A percentile compares a stretch with the other conserved stretches of the same genome.
Conservation (phyloP, 2,329 filamentous ascomycete species). For the Capronia epimyces region DNA sequence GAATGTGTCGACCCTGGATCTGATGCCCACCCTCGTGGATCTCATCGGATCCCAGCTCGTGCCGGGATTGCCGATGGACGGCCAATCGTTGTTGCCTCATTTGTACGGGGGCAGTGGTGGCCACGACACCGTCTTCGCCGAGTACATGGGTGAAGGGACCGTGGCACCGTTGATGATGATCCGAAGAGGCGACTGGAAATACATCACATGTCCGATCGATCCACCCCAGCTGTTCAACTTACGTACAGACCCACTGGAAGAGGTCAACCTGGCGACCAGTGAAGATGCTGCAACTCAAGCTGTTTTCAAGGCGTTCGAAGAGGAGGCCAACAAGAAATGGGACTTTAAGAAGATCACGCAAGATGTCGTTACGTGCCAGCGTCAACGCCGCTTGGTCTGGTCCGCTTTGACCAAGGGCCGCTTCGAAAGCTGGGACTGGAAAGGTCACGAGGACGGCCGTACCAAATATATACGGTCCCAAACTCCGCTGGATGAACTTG, state of each 20-base stretch:
- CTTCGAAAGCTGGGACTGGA: constrained; percentile 78
- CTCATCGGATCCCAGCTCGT: constrained; percentile 67
- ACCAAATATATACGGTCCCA: constrained; percentile 76
- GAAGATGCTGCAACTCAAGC: constrained; percentile 38
- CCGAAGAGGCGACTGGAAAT: constrained; percentile 82
- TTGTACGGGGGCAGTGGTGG: constrained; percentile 55
- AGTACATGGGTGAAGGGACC: constrained; percentile 92
- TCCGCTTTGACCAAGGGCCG: constrained; percentile 68
- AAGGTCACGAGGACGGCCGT: constrained; percentile 45
- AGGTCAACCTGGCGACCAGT: constrained; percentile 60
- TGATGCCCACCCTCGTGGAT: constrained; percentile 82
- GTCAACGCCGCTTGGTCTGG: constrained; percentile 73
- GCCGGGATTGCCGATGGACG: constrained; percentile 74
- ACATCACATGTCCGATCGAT: constrained; percentile 77
- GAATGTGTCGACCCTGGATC: constrained; percentile 86
- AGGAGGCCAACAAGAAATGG: constrained; percentile 71
- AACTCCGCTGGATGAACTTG: constrained; percentile 73
- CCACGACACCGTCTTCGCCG: constrained; percentile 79
- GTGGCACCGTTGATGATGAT: constrained; percentile 92
- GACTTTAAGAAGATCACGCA: constrained; percentile 71
- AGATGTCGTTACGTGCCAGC: constrained; percentile 70
- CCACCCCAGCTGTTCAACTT: constrained; percentile 81
- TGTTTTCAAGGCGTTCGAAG: constrained; percentile 55
- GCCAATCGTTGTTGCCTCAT: constrained; percentile 73
- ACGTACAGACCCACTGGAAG: constrained; percentile 65